Percentiles rank a stretch among this genome's conserved stretches.
Conservation (phyloP, 2,329 filamentous ascomycete species). For the Cytospora mali region DNA sequence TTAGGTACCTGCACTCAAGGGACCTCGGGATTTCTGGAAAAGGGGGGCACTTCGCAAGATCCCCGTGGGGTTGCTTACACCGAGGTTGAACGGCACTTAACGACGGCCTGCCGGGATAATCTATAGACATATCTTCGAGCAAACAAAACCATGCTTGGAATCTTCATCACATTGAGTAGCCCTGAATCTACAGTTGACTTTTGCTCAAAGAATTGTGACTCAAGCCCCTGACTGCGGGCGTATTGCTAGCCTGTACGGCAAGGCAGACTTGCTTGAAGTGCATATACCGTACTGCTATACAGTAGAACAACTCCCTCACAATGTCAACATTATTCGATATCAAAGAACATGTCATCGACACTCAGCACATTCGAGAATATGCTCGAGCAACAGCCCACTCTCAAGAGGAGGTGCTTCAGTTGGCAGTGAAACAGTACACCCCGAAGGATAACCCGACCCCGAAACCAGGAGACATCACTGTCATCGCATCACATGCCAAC, state of each 20-base stretch:
- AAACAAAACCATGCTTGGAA: too few species aligned
- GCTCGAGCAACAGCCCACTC: constrained; percentile 69
- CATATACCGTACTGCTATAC: too few species aligned
- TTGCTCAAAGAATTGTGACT: too few species aligned
- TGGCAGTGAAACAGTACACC: constrained; percentile 87
- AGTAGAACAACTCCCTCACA: constrained; percentile 9
- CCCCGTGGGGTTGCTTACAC: constrained; percentile 12
- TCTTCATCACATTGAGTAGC: too few species aligned
- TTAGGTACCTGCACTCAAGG: too few species aligned
- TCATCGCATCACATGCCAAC: constrained; percentile 87
- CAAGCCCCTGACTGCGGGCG: too few species aligned
- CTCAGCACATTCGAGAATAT: constrained; percentile 82
- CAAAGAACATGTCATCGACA: constrained; percentile 72
- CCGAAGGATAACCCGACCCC: constrained; percentile 71
- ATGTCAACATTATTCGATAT: constrained; percentile 59
- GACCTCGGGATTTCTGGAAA: too few species aligned
- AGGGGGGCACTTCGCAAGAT: neutral
- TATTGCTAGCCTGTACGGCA: too few species aligned
- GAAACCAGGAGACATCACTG: constrained; percentile 75
- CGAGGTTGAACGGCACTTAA: constrained; percentile 20
- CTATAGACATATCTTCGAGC: too few species aligned
- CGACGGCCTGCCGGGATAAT: too few species aligned
- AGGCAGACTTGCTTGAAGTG: too few species aligned
- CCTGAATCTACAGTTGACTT: too few species aligned
- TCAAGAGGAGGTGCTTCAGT: constrained; percentile 73